Percentiles rank a stretch among this genome's conserved stretches.
phyloP scores from a whole-genome alignment of 2,329 filamentous ascomycete species.

The Fusarium annulatum region DNA sequence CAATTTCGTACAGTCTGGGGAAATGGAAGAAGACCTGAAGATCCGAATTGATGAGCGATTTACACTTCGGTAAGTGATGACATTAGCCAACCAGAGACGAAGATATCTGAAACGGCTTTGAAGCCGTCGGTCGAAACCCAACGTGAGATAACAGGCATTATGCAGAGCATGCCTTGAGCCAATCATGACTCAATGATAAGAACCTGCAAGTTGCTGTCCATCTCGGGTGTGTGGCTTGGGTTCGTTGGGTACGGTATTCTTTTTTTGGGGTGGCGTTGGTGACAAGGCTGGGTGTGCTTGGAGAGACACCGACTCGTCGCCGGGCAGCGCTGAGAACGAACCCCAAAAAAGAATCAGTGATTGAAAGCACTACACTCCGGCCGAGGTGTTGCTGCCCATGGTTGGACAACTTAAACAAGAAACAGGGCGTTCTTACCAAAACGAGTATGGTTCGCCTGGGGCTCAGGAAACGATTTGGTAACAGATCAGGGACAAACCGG shows the following conservation, averaged over 20 bases:
- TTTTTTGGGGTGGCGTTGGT: conserved; percentile 39
- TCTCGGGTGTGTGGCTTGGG: conserved; percentile 25
- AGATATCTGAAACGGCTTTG: conserved; percentile 35
- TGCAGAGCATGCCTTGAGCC: conserved; percentile 46
- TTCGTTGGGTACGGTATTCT: conserved; percentile 31
- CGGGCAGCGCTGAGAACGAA: conserved; percentile 18
- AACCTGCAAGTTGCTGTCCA: conserved; percentile 15
- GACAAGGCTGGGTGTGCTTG: conserved; percentile 29
- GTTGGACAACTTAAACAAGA: conserved; percentile 36
- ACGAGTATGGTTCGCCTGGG: conserved; percentile 31
- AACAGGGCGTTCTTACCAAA: conserved; percentile 34
- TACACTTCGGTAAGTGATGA: conserved; percentile 24
- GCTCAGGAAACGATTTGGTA: conserved; percentile 45
- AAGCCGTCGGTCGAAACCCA: conserved; percentile 26
- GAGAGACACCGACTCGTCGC: conserved; percentile 27
- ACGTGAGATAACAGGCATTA: conserved; percentile 50
- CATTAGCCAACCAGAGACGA: conserved; percentile 18
- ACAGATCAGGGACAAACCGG: conserved; percentile 43
- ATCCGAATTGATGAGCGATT: conserved; percentile 43
- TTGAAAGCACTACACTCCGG: conserved; percentile 21
- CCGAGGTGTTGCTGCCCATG: conserved; percentile 21
- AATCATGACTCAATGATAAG: conserved; percentile 49
- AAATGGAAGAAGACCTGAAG: conserved; percentile 36
- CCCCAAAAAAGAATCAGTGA: conserved; percentile 27
- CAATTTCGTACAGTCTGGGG: conserved; percentile 37